phyloP scores from a whole-genome alignment of 108 stramenopile genomes.

The Halocafeteria seosinensis region DNA sequence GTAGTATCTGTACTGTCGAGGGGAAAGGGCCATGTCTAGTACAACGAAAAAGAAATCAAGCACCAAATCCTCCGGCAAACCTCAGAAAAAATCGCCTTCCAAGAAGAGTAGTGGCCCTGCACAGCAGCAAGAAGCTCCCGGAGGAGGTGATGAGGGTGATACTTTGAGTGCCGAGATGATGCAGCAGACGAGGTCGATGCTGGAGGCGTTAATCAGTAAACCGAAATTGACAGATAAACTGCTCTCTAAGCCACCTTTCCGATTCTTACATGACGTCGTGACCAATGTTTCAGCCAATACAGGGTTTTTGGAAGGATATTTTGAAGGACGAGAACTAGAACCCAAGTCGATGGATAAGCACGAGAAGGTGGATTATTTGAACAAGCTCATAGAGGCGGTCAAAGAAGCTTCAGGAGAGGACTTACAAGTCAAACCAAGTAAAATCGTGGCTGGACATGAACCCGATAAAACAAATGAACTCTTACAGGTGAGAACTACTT shows the following conservation, averaged over 20 bases:
- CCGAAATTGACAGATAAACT: constrained; percentile 58
- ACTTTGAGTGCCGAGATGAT: no score
- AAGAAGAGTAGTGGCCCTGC: no score
- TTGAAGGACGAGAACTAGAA: constrained; percentile 23
- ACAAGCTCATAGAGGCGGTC: constrained; percentile 6
- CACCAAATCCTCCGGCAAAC: no score
- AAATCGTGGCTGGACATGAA: constrained; percentile 53
- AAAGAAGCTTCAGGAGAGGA: constrained; percentile 5
- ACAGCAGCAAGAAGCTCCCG: no score
- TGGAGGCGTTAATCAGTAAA: constrained; percentile 36
- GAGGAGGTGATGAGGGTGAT: no score
- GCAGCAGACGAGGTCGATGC: constrained; percentile 23
- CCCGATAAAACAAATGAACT: constrained; percentile 48
- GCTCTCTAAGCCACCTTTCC: constrained; percentile 56
- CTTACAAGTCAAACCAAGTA: not conserved
- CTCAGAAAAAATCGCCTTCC: no score
- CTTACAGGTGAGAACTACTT: constrained; percentile 44
- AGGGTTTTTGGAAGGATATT: constrained; percentile 26
- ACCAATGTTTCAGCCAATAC: constrained; percentile 32
- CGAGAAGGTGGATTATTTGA: constrained; percentile 5
- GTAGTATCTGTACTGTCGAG: no score
- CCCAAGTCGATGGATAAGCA: constrained; percentile 10
- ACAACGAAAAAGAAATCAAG: no score
- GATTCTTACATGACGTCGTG: constrained; percentile 57
- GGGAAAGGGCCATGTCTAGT: no score